Base-by-base conservation (phyloP, 495 filamentous ascomycete species). In the Stereocaulon alpinum region DNA sequence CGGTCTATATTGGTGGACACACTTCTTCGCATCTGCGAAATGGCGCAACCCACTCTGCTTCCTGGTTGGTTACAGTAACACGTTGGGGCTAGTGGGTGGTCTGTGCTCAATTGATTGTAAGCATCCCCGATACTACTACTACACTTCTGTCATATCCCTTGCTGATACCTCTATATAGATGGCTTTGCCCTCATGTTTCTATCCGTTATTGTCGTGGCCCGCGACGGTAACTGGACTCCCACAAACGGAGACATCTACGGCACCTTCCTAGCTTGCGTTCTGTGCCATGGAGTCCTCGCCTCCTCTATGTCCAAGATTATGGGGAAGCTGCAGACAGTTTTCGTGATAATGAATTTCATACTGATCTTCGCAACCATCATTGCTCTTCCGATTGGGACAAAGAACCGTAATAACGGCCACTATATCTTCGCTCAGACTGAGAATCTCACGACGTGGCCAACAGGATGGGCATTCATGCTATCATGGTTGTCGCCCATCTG, bases 61-160 rank as follows among this genome's bases (percentile, higher is more conserved):
- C 65, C 67, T 88, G 30, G 84, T 88, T 29, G 85, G 85, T 20
- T 88, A 87, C 63, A 85, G 82, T 69, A 88, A 88, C 63, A 88
- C 80, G 2, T 70, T 88, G 22, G 85, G 84, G 1, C 67, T 87
- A 11, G 74, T 87, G 32, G 83, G 82, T 30, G 85, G 84, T 14
- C 70, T 84, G 22, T 83, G 80, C 65, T 81, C 78, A 22, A 75
- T 83, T 47, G 80, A 84, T 55, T 84, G 79, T 77, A 66, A 62
- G 64, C 61, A 61, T 61, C 41, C 37, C 22, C 14, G 15, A 37
- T 14, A 49, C n/a, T 17, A n/a, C n/a, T 2, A 29, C 17, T 15
- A 44, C n/a, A 14, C 30, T 15, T 24, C 10, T 44, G 14, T 17
- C 49, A 17, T 3, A 11, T 37, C 51, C 42, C 15, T 54, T 12